Conservation (phyloP, 2,329 filamentous ascomycete species). For the Byssothecium circinans region DNA sequence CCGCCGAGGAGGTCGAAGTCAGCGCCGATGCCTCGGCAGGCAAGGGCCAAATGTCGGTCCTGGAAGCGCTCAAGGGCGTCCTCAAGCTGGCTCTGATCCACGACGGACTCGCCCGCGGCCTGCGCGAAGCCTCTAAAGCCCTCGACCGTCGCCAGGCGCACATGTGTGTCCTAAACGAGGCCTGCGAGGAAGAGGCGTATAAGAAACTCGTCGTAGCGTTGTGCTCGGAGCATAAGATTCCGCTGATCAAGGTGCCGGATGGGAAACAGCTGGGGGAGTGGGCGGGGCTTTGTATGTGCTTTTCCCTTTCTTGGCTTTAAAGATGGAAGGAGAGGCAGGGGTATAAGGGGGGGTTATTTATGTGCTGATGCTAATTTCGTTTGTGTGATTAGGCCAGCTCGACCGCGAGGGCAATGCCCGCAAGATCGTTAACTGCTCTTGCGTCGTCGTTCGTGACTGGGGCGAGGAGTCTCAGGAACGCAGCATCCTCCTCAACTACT, state of each 20-base stretch:
- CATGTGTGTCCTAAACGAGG: constrained; percentile 99
- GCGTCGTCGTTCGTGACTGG: constrained; percentile 99
- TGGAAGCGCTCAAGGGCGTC: constrained; percentile 98
- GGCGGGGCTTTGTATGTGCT: constrained; percentile 96
- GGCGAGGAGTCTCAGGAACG: constrained; percentile 99
- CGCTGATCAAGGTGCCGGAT: constrained; percentile 99
- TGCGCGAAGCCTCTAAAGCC: constrained; percentile 97
- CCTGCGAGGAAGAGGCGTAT: constrained; percentile 99
- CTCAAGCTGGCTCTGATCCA: constrained; percentile 99
- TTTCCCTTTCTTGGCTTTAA: too few species aligned
- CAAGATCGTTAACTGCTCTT: constrained; percentile 99
- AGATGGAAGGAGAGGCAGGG: too few species aligned
- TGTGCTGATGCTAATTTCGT: too few species aligned
- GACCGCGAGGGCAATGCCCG: constrained; percentile 99
- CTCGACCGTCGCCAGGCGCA: constrained; percentile 98
- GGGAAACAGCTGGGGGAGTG: constrained; percentile 99
- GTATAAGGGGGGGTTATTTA: too few species aligned
- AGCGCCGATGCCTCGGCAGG: constrained; percentile 77
- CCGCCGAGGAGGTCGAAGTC: constrained; percentile 93
- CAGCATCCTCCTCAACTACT: constrained; percentile 99
- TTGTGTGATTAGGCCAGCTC: constrained; percentile 76
- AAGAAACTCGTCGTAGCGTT: constrained; percentile 99
- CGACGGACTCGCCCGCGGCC: constrained; percentile 97
- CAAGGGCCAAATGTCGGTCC: constrained; percentile 94
- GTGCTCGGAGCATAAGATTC: constrained; percentile 99